These are phyloP conservation scores for Wallacemonas sp. DNA, from an alignment of 208 protist genomes.

Conservation along the genomic window DNA sequence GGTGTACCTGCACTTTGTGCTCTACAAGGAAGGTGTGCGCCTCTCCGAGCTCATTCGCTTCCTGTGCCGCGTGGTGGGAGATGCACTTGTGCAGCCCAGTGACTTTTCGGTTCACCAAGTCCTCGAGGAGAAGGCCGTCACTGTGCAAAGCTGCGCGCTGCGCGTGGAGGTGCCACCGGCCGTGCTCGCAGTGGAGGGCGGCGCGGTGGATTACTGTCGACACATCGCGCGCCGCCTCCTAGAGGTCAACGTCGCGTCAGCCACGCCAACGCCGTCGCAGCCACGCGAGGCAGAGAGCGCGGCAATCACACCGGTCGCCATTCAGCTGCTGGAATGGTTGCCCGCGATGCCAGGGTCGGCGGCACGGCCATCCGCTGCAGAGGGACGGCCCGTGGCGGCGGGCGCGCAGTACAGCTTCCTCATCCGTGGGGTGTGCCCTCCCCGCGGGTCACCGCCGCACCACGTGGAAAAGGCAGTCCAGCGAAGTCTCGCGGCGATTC, in stretches of 20 bases:
- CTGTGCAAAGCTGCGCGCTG: slow-evolving; percentile 54
- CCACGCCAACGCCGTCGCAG: neutral
- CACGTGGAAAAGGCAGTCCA: slow-evolving; percentile 37
- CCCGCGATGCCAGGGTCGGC: neutral
- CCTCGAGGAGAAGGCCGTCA: slow-evolving; percentile 31
- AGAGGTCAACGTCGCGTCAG: slow-evolving; percentile 16
- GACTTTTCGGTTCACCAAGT: slow-evolving; percentile 17
- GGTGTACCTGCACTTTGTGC: slow-evolving; percentile 61
- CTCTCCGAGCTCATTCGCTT: slow-evolving; percentile 26
- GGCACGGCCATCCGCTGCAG: too few species aligned
- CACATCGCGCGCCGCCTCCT: slow-evolving; percentile 20
- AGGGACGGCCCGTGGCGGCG: too few species aligned
- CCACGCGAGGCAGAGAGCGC: slow-evolving; percentile 1
- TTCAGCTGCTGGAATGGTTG: slow-evolving; percentile 43
- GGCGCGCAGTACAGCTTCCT: slow-evolving; percentile 72
- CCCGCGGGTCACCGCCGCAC: slow-evolving; percentile 13
- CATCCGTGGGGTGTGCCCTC: slow-evolving; percentile 46
- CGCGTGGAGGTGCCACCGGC: slow-evolving; percentile 14
- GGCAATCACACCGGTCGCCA: slow-evolving; percentile 12
- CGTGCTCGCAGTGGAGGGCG: slow-evolving; percentile 6
- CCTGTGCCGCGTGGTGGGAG: slow-evolving; percentile 16
- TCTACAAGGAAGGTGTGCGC: slow-evolving; percentile 51
- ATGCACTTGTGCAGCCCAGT: slow-evolving; percentile 1
- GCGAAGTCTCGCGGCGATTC: slow-evolving; percentile 23
- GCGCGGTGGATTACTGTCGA: slow-evolving; percentile 25